Conservation (phyloP, 1,284 basidiomycete genomes). For the Leccinum angustisporum region DNA sequence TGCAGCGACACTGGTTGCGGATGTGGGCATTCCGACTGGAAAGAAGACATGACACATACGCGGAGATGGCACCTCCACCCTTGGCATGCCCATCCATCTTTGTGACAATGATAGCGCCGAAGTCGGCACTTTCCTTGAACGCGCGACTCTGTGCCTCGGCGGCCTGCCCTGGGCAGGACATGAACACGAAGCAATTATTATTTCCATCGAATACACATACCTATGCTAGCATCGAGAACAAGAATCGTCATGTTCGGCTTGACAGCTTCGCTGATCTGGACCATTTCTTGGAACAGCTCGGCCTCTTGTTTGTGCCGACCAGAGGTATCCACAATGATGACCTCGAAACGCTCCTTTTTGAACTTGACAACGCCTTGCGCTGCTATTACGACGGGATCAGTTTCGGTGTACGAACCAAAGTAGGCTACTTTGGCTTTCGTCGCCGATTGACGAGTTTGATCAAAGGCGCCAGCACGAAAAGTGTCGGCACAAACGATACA, state of each 20-base stretch:
- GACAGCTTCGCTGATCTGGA: constrained; percentile 91
- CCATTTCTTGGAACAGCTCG: constrained; percentile 98
- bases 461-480: constrained; percentile 99
- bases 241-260: constrained; percentile 93
- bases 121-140: constrained; percentile 97
- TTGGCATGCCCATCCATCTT: constrained; percentile 99
- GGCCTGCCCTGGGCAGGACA: constrained; percentile 75
- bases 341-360: constrained; percentile 96
- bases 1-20: constrained; percentile 79
- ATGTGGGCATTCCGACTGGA: constrained; percentile 4
- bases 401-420: constrained; percentile 99
- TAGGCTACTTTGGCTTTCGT: constrained; percentile 99
- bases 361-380: constrained; percentile 95
- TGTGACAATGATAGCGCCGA: constrained; percentile 98
- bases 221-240: constrained; percentile 86
- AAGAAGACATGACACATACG: constrained; percentile 55
- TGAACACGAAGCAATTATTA: constrained; percentile 2
- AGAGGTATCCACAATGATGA: constrained; percentile 98
- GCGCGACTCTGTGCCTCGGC: constrained; percentile 95
- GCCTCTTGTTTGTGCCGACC: constrained; percentile 97
- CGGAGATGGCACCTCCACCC: constrained; percentile 98
- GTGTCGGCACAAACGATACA: constrained; percentile 99
- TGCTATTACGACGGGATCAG: constrained; percentile 95
- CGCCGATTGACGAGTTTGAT: constrained; percentile 93
- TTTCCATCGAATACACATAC: constrained; percentile 35